These are phyloP conservation scores for Fusarium foetens DNA, from an alignment of 2,329 filamentous ascomycete species.

Conservation along the genomic window DNA sequence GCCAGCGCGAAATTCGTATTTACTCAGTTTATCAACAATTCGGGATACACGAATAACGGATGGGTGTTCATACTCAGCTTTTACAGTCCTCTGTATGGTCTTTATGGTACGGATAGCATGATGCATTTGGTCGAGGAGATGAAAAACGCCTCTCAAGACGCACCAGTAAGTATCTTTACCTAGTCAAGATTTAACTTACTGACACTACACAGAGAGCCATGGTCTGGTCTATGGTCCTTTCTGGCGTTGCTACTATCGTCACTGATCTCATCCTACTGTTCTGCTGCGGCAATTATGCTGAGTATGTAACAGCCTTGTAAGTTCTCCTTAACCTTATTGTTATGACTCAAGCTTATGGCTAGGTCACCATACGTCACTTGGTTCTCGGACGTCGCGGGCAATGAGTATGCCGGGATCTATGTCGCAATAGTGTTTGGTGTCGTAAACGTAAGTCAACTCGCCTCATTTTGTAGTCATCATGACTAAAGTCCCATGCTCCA, in stretches of 20 bases:
- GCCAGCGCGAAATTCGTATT: conserved; percentile 8
- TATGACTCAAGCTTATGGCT: not conserved
- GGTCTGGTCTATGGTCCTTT: conserved; percentile 24
- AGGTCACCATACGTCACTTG: conserved; percentile 16
- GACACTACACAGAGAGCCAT: not conserved
- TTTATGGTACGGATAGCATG: conserved; percentile 21
- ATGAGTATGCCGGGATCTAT: not conserved
- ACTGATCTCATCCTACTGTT: conserved; percentile 5
- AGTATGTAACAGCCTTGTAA: conserved; percentile 2
- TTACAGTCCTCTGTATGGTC: conserved; percentile 6
- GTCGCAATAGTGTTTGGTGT: conserved; percentile 2
- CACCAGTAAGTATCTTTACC: not conserved
- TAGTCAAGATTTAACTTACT: fast-evolving
- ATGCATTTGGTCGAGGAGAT: conserved; percentile 30
- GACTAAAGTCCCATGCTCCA: not conserved
- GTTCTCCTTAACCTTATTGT: fast-evolving
- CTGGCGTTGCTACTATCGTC: conserved; percentile 8
- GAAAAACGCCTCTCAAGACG: conserved; percentile 13
- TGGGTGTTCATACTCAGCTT: conserved; percentile 21
- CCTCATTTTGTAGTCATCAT: fast-evolving
- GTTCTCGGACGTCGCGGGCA: conserved; percentile 11
- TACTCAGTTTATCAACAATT: conserved; percentile 17
- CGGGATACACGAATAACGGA: conserved; percentile 6
- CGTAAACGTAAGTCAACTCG: not conserved
- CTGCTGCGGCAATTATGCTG: conserved; percentile 12